phyloP scores from a whole-genome alignment of 441 rosid species.

The Lepidium campestre region DNA sequence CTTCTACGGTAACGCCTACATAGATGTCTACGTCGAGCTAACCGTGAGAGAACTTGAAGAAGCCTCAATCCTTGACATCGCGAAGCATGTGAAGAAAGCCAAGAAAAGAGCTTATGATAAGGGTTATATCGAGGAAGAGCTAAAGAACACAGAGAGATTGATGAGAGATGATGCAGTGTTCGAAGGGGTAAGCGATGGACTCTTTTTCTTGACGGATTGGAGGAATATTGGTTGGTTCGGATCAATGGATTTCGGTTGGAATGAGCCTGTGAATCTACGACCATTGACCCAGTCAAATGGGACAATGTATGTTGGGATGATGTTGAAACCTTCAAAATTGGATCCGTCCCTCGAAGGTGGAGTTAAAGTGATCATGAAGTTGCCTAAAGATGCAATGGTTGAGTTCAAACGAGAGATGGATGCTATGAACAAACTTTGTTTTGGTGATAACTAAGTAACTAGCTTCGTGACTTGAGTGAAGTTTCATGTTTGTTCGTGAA shows the following conservation, averaged over 20 bases:
- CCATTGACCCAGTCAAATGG: conserved; percentile 27
- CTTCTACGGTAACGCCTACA: conserved; percentile 39
- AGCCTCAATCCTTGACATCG: conserved; percentile 22
- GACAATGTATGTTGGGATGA: conserved; percentile 24
- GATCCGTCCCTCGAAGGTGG: conserved; percentile 36
- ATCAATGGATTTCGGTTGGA: conserved; percentile 42
- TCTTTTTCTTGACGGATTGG: conserved; percentile 36
- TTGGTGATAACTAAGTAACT: not conserved
- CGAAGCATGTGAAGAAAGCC: conserved; percentile 20
- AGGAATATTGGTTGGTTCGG: conserved; percentile 32
- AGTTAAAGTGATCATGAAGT: conserved; percentile 35
- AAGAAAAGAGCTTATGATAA: conserved; percentile 4
- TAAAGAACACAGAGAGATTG: conserved; percentile 18
- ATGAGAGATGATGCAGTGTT: not conserved
- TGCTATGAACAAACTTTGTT: not conserved
- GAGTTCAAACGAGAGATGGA: conserved; percentile 34
- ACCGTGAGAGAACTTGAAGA: conserved; percentile 28
- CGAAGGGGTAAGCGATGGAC: conserved; percentile 25
- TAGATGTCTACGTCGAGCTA: conserved; percentile 17
- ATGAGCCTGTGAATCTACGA: conserved; percentile 27
- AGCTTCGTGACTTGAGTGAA: not conserved
- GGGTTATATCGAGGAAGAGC: conserved; percentile 1
- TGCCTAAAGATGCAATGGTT: conserved; percentile 35
- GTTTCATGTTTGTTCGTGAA: not conserved
- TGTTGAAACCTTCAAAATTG: conserved; percentile 32